These are phyloP conservation scores for Tetradesmus obliquus DNA, from an alignment of 139 green algal species.

Conservation along the genomic window DNA sequence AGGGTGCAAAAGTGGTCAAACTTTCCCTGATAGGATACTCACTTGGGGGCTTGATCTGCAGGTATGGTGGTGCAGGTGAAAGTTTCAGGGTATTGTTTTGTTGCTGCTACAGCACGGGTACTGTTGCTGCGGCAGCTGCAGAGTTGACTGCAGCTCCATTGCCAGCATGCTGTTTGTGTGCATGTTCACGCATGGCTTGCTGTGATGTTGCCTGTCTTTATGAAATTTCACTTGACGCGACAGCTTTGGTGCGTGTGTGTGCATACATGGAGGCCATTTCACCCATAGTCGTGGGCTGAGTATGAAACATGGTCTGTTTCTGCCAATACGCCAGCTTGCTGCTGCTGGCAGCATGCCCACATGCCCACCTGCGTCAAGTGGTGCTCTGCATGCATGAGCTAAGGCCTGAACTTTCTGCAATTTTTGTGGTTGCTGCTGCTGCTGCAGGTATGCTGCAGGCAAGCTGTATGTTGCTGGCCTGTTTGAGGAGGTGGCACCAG, in stretches of 20 bases:
- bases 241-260: no score
- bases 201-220: not conserved
- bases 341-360: no score
- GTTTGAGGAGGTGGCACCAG: not conserved
- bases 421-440: not conserved
- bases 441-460: slow-evolving; percentile 36
- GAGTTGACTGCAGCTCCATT: not conserved
- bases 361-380: no score
- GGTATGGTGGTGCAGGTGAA: not conserved
- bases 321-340: no score
- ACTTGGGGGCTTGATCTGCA: slow-evolving; percentile 19
- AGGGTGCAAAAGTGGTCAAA: not conserved
- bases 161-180: not conserved
- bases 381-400: no score
- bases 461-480: slow-evolving; percentile 39
- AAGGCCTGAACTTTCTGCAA: no score
- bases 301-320: no score
- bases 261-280: no score
- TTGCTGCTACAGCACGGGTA: not conserved
- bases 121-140: not conserved
- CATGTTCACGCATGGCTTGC: not conserved
- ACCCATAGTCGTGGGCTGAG: no score
- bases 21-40: slow-evolving; percentile 19
- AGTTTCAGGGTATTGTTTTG: not conserved
- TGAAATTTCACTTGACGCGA: not conserved